Evolutionary conservation across 352 stramenopile genomes (phyloP), one percentile per base, ranked within the genome.

Genomic region (Phytophthora capsici): DNA sequence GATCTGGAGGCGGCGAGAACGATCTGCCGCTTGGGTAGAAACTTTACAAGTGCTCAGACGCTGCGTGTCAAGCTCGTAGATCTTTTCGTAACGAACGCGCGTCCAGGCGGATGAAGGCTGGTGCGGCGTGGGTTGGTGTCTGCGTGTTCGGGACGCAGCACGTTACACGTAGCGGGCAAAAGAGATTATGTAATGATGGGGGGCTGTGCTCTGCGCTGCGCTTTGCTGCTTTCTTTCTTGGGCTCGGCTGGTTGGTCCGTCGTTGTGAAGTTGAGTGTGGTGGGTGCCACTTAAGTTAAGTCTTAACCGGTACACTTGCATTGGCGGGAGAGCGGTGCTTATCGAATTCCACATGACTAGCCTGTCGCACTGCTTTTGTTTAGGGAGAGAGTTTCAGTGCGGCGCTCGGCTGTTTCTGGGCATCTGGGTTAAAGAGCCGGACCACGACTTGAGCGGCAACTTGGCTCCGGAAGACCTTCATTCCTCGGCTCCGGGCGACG

Each of bases 181-280:
- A 83, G 73, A 72, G 72, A 83, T 89, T 89, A 89, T 89, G 82
- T 91, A 91, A 89, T 86, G 82, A 80, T 78, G 70, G 58, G 64
- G 59, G 61, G 32, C 51, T 61, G 49, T 52, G 61, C 57, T 66
- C 59, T 73, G 69, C 63, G 26, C 43, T 70, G 41, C n/a, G 60
- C 44, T 47, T 14, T 55, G 20, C 40, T 40, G 34, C 13, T 48
- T 63, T 48, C 28, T 34, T 34, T 45, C 59, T 49, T 8, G 17
- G 44, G 52, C 37, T 64, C 44, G 43, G 51, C 38, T 47, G 37
- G 64, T 61, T 63, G 34, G 66, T 64, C 47, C 41, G 58, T 62
- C 65, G 58, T 75, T 69, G 63, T 56, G 54, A 69, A 61, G 34
- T 78, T 67, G 47, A 45, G 44, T 38, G 53, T 59, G 53, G 57